These are phyloP conservation scores for Rhynchosporium graminicola DNA, from an alignment of 2,329 filamentous ascomycete species.

Conservation along the genomic window DNA sequence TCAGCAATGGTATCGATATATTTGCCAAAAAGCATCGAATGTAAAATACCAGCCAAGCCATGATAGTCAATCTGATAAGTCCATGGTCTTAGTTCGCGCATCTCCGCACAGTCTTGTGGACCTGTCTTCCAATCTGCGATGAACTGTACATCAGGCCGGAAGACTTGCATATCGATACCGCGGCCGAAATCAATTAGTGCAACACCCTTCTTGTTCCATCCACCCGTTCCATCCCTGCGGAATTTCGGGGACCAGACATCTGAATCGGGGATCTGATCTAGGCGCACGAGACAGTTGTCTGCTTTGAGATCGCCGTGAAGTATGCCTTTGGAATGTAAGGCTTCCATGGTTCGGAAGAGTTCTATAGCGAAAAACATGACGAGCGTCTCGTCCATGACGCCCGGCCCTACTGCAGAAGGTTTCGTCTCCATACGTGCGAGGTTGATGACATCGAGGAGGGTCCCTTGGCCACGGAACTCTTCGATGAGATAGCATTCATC, in stretches of 20 bases:
- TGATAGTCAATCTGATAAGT: constrained; percentile 98
- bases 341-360: constrained; percentile 85
- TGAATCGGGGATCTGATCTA: constrained; percentile 57
- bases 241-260: constrained; percentile 63
- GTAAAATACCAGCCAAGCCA: constrained; percentile 83
- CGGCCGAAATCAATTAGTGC: constrained; percentile 93
- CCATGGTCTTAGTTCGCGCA: constrained; percentile 92
- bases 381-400: constrained; percentile 84
- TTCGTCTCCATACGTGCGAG: constrained; percentile 66
- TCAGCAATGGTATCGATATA: constrained; percentile 80
- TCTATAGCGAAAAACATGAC: constrained; percentile 97
- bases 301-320: constrained; percentile 94
- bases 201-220: constrained; percentile 80
- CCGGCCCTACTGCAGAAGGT: constrained; percentile 50
- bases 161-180: constrained; percentile 89
- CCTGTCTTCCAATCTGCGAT: constrained; percentile 93
- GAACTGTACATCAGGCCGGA: constrained; percentile 76
- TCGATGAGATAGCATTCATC: constrained; percentile 90
- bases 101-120: constrained; percentile 88
- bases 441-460: constrained; percentile 93
- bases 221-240: constrained; percentile 69
- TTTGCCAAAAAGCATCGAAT: constrained; percentile 87
- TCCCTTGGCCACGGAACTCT: constrained; percentile 85
- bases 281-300: constrained; percentile 90
- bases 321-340: constrained; percentile 75